Evolutionary conservation across 306 rosid species (phyloP).

Genomic region (Cicer arietinum): DNA sequence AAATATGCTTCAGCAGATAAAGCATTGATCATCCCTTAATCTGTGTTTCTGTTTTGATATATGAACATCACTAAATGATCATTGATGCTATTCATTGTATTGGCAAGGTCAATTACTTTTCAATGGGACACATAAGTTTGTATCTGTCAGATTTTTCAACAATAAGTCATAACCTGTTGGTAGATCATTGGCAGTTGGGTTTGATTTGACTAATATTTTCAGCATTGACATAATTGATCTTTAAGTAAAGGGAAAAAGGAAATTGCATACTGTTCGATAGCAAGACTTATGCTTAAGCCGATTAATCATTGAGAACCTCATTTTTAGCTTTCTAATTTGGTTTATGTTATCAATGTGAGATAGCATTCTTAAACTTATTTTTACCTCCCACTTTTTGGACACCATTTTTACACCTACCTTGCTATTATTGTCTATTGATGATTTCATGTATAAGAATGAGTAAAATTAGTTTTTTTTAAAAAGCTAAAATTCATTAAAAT

Average conservation of each 20-base stretch:
- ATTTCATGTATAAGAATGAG: background rate
- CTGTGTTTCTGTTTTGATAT: background rate
- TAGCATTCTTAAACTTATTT: background rate
- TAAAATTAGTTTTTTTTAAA: no score
- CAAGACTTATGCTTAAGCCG: slow-evolving; percentile 2
- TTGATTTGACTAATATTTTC: slow-evolving; percentile 22
- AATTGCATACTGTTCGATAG: background rate
- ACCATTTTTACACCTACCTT: background rate
- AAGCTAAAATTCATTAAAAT: no score
- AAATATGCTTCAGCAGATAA: slow-evolving; percentile 8
- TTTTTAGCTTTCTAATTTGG: background rate
- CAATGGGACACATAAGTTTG: background rate
- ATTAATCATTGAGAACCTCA: background rate
- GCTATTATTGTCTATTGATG: background rate
- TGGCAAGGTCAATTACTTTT: slow-evolving; percentile 21
- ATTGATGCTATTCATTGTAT: slow-evolving; percentile 21
- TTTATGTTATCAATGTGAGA: background rate
- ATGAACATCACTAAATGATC: background rate
- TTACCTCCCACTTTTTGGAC: background rate
- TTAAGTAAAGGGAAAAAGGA: slow-evolving; percentile 3
- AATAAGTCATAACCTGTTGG: background rate
- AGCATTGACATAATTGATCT: background rate
- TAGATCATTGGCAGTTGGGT: background rate
- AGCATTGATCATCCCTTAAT: background rate
- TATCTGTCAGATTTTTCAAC: slow-evolving; percentile 5